These are phyloP conservation scores for Ocimum tenuiflorum DNA, from an alignment of 257 asterid genomes.

Conservation along the genomic window DNA sequence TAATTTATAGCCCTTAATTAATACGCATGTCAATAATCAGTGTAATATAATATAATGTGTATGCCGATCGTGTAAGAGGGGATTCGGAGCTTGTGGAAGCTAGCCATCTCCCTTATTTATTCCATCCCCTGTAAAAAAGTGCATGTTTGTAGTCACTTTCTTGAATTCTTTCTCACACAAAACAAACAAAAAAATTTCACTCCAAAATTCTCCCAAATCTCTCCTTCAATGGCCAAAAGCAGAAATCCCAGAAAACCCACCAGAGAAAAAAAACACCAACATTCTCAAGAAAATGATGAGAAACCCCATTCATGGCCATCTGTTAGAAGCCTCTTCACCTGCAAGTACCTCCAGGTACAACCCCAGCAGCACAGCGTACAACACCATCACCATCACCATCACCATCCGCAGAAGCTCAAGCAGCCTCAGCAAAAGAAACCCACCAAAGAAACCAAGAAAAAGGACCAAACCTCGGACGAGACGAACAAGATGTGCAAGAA, in stretches of 20 bases:
- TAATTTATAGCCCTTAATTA: too few species aligned
- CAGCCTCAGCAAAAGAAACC: conserved; percentile 15
- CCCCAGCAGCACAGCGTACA: conserved; percentile 34
- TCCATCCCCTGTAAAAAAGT: conserved; percentile 25
- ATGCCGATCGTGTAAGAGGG: too few species aligned
- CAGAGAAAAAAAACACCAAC: conserved; percentile 21
- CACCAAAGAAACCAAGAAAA: conserved; percentile 22
- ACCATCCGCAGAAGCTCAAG: conserved; percentile 15
- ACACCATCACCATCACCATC: conserved; percentile 27
- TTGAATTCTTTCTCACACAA: not conserved
- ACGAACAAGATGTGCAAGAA: conserved; percentile 42
- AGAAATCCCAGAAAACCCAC: conserved; percentile 33
- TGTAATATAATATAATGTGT: too few species aligned
- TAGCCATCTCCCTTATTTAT: conserved; percentile 13
- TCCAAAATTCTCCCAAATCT: conserved; percentile 7
- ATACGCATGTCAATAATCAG: too few species aligned
- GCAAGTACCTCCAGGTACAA: conserved; percentile 68
- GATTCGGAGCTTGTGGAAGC: too few species aligned
- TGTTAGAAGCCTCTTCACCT: conserved; percentile 76
- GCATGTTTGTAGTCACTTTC: conserved; percentile 26
- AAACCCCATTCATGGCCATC: conserved; percentile 87
- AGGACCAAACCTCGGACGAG: conserved; percentile 26
- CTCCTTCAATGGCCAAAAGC: conserved; percentile 47
- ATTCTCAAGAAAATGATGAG: conserved; percentile 22
- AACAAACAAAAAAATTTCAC: not conserved